A percentile compares a stretch with the other conserved stretches of the same genome.
phyloP scores from a whole-genome alignment of 768 basidiomycete genomes.

The Suillus clintonianus region DNA sequence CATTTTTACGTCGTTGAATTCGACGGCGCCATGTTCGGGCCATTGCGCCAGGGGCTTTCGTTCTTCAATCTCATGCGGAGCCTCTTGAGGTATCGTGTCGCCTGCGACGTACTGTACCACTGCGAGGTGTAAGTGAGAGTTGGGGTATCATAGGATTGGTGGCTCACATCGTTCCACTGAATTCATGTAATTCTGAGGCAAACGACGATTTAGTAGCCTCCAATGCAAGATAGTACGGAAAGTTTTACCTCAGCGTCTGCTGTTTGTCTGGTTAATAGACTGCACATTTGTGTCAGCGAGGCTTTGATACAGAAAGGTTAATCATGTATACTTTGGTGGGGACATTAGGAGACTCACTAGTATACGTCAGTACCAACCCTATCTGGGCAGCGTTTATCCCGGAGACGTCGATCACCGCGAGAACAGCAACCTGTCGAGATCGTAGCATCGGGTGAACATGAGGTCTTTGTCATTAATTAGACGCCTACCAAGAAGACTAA shows the following conservation, averaged over 20 bases:
- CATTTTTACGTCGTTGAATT: slow-evolving; percentile 61
- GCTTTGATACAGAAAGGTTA: slow-evolving; percentile 31
- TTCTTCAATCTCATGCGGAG: slow-evolving; percentile 59
- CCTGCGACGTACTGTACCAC: slow-evolving; percentile 57
- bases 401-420: slow-evolving; percentile 57
- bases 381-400: slow-evolving; percentile 66
- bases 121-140: slow-evolving; percentile 13
- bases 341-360: slow-evolving; percentile 37
- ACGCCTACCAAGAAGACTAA: slow-evolving; percentile 52
- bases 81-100: slow-evolving; percentile 61
- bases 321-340: not conserved
- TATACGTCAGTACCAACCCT: slow-evolving; percentile 72
- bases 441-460: not conserved
- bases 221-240: not conserved
- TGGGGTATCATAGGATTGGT: not conserved
- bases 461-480: too few relatives aligned
- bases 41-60: slow-evolving; percentile 58
- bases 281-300: slow-evolving; percentile 52
- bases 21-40: slow-evolving; percentile 63
- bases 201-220: not conserved
- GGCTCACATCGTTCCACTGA: slow-evolving; percentile 57
- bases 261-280: slow-evolving; percentile 55
- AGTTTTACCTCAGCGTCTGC: slow-evolving; percentile 62
- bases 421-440: slow-evolving; percentile 57
- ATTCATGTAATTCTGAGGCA: slow-evolving; percentile 61